Conservation (phyloP, 768 basidiomycete species). For the Boletus sensibilis region DNA sequence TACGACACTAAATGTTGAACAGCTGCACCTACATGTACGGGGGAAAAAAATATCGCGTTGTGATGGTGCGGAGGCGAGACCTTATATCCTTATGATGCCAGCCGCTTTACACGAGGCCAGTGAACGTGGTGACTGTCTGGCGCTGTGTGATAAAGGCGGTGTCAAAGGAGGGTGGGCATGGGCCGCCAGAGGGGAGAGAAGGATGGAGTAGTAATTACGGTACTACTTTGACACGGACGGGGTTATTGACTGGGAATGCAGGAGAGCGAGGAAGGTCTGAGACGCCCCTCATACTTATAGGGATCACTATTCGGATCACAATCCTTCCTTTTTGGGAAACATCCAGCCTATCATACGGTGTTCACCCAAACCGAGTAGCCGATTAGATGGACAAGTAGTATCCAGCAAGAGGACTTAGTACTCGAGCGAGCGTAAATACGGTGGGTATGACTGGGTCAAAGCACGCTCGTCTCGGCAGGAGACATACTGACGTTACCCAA, state of each 20-base stretch:
- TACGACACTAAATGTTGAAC: not conserved
- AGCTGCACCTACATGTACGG: constrained; percentile 2
- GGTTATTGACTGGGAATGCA: not conserved
- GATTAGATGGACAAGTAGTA: no score
- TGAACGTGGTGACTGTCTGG: constrained; percentile 2
- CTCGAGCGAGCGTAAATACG: not conserved
- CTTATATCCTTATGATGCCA: not conserved
- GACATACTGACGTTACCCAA: no score
- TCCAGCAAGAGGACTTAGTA: not conserved
- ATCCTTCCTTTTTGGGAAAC: constrained; percentile 4
- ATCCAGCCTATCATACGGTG: not conserved
- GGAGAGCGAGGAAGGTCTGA: no score
- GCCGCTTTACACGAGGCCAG: not conserved
- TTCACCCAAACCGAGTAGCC: constrained; percentile 6
- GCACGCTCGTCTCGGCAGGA: no score
- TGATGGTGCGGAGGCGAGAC: not conserved
- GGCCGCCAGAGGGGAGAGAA: not conserved
- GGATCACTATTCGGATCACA: constrained; percentile 9
- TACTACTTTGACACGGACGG: not conserved
- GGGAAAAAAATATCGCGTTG: constrained; percentile 10
- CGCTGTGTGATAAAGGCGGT: not conserved
- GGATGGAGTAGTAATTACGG: no score
- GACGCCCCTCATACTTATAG: constrained; percentile 24
- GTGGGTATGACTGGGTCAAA: no score
- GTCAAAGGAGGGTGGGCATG: constrained; percentile 1